Percentiles rank a stretch among this genome's conserved stretches.
Conservation (phyloP, 352 stramenopile species). For the Pythium apleroticum region DNA sequence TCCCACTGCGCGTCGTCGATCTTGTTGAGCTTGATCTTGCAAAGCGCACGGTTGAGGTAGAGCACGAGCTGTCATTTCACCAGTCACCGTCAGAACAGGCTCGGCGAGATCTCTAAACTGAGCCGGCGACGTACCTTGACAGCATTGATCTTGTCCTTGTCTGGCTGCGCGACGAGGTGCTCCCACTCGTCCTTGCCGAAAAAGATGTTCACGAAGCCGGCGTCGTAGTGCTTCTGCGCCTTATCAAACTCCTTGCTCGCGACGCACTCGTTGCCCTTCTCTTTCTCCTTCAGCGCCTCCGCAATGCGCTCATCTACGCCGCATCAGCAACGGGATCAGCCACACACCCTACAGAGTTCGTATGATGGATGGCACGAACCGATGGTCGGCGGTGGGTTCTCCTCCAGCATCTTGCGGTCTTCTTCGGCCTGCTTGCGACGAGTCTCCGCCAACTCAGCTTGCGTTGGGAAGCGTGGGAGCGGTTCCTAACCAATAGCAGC, state of each 20-base stretch:
- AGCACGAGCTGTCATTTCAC: slow-evolving; percentile 44
- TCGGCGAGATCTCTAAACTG: slow-evolving; percentile 2
- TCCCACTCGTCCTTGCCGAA: slow-evolving; percentile 88
- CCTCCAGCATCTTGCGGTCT: slow-evolving; percentile 82
- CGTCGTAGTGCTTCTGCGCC: slow-evolving; percentile 86
- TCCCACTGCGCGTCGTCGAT: slow-evolving; percentile 85
- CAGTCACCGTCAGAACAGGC: background rate
- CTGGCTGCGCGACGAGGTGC: slow-evolving; percentile 61
- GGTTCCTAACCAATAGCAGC: slow-evolving; percentile 46
- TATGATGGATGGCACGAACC: slow-evolving; percentile 33
- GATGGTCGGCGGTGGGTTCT: slow-evolving; percentile 78
- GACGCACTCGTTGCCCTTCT: slow-evolving; percentile 75
- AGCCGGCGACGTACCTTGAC: slow-evolving; percentile 78
- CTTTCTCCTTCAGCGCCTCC: slow-evolving; percentile 71
- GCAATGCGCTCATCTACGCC: slow-evolving; percentile 67
- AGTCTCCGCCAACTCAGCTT: slow-evolving; percentile 80
- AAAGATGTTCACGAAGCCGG: slow-evolving; percentile 87
- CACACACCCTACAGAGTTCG: background rate
- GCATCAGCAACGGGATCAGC: background rate
- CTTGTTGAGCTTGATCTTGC: slow-evolving; percentile 84
- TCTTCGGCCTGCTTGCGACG: slow-evolving; percentile 82
- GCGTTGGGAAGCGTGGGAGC: slow-evolving; percentile 77
- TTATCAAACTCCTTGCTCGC: slow-evolving; percentile 69
- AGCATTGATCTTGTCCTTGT: slow-evolving; percentile 80
- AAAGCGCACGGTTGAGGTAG: slow-evolving; percentile 81